Evolutionary conservation across 345 rosid genomes (phyloP).

Genomic region (Chamaenerion angustifolium): DNA sequence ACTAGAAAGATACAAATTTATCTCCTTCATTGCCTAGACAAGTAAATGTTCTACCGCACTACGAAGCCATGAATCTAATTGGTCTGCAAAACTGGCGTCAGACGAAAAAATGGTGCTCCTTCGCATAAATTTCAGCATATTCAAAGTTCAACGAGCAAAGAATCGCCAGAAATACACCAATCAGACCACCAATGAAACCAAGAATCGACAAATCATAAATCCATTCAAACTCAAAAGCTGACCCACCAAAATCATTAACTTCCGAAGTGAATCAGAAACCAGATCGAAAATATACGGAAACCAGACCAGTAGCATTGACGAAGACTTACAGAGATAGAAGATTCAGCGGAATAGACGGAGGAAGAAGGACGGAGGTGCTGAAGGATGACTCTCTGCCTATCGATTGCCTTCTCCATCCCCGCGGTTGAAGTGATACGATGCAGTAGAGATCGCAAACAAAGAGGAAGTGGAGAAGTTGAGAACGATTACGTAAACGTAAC

Average conservation of each 20-base stretch:
- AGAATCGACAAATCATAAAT: too few species aligned
- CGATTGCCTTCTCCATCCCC: constrained; percentile 70
- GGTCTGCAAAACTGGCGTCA: too few species aligned
- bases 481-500: not conserved
- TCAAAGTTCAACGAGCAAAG: too few species aligned
- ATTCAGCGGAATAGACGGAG: constrained; percentile 32
- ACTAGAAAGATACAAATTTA: too few species aligned
- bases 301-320: not conserved
- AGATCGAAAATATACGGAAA: not conserved
- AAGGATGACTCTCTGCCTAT: constrained; percentile 73
- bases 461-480: not conserved
- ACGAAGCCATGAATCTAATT: too few species aligned
- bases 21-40: too few species aligned
- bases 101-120: too few species aligned
- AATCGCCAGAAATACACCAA: too few species aligned
- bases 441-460: not conserved
- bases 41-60: too few species aligned
- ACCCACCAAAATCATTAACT: not conserved
- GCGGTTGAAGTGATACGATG: not conserved
- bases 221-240: too few species aligned
- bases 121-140: too few species aligned
- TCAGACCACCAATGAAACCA: too few species aligned
- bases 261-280: not conserved
- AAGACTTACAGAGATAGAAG: constrained; percentile 55
- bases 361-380: constrained; percentile 74